Evolutionary conservation across 2,329 filamentous ascomycete species (phyloP), one percentile per base, ranked within the genome.

Genomic region (Biscogniauxia marginata): DNA sequence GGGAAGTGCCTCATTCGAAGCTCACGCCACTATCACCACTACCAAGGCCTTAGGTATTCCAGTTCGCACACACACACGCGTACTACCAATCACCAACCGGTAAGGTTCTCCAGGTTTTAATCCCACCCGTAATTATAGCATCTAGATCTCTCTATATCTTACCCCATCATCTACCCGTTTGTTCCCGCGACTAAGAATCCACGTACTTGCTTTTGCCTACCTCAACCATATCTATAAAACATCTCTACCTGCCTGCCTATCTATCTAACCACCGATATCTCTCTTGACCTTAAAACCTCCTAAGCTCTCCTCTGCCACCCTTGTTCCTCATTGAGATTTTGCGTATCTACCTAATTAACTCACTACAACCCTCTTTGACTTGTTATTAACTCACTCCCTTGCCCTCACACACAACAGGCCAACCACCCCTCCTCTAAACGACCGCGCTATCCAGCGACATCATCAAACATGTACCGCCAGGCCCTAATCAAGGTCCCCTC

Each of bases 381-480:
- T 34, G 30, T 4, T 34, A 6, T 39, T 39, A 39, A 39, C 30
- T 39, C 4, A 16, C 9, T 9, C 30, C 13, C 13, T 16, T n/a
- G 13, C 30, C 30, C 11, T n/a, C n/a, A n/a, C n/a, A n/a, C 34
- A 54, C 30, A 49, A 49, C 13, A 39, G 30, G 30, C n/a, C n/a
- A 4, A 64, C 68, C 21, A 67, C 63, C 43, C 66, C 64, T 30
- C 59, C 61, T 16, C 54, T 59, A 34, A 22, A 24, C 46, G 53
- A 51, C 47, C 20, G 19, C 52, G 55, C 53, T 34, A 62, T n/a
- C n/a, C n/a, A n/a, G n/a, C n/a, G n/a, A 56, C 48, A 56, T 46
- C 34, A 49, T 58, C 57, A 81, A 62, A 55, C n/a, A 92, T 93
- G 89, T 81, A 90, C 70, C 86, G 88, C 72, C 84, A 86, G 71